phyloP scores from a whole-genome alignment of 2,329 filamentous ascomycete species.

The Raffaelea albimanens region DNA sequence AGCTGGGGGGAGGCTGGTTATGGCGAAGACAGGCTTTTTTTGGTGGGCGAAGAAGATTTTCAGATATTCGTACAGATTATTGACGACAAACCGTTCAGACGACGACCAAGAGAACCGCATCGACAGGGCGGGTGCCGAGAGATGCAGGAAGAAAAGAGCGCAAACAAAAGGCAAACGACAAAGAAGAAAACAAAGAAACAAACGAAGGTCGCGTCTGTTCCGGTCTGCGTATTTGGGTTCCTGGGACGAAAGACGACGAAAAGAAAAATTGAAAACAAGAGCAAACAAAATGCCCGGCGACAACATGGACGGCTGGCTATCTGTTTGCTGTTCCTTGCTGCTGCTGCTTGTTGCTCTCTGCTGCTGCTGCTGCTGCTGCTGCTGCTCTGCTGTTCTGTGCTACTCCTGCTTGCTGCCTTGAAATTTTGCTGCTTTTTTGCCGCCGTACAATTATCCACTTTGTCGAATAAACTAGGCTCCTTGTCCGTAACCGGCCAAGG shows the following conservation, averaged over 20 bases:
- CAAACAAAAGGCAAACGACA: neutral
- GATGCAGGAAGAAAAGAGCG: neutral
- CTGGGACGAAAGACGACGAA: slow-evolving; percentile 1
- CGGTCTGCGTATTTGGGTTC: slow-evolving; percentile 2
- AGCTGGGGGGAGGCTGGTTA: too few relatives aligned
- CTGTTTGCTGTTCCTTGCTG: neutral
- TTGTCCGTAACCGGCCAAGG: slow-evolving; percentile 1
- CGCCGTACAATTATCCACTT: slow-evolving; percentile 9
- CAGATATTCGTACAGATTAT: slow-evolving; percentile 4
- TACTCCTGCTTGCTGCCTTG: slow-evolving; percentile 4
- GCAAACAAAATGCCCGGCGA: neutral
- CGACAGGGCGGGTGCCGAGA: neutral
- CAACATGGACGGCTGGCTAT: slow-evolving; percentile 1
- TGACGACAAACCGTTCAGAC: slow-evolving; percentile 2
- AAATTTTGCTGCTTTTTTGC: slow-evolving; percentile 10
- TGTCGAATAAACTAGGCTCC: slow-evolving; percentile 7
- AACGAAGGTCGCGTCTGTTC: slow-evolving; percentile 1
- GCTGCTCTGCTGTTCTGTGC: neutral
- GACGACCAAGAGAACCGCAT: neutral
- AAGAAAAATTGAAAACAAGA: neutral
- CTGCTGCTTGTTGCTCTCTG: slow-evolving; percentile 1
- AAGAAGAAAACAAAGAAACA: neutral
- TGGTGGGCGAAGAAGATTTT: neutral
- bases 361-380: neutral
- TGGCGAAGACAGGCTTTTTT: too few relatives aligned